Percentiles rank a stretch among this genome's conserved stretches.
Conservation (phyloP, 805 yeast species). For the Scheffersomyces stipitis region DNA sequence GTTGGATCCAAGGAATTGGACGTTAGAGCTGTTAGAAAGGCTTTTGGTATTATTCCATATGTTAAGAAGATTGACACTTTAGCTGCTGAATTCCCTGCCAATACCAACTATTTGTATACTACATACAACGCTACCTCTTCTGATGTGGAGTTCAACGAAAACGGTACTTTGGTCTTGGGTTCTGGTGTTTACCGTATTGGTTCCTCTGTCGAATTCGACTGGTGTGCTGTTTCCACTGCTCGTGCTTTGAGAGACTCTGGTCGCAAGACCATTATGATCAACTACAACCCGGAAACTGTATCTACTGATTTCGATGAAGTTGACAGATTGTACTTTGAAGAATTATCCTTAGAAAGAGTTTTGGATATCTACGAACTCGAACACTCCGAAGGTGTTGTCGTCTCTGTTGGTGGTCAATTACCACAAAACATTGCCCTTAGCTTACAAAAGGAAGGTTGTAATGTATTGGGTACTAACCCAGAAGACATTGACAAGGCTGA, state of each 20-base stretch:
- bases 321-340: conserved; percentile 95
- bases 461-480: conserved; percentile 91
- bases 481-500: conserved; percentile 95
- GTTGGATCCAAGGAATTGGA: conserved; percentile 74
- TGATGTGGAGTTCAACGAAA: conserved; percentile 82
- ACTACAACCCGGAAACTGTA: conserved; percentile 98
- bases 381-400: conserved; percentile 84
- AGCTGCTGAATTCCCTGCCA: conserved; percentile 99
- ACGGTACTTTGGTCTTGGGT: conserved; percentile 92
- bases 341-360: conserved; percentile 91
- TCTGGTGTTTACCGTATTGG: conserved; percentile 99
- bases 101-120: conserved; percentile 92
- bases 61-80: conserved; percentile 96
- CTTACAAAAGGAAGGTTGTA: conserved; percentile 79
- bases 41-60: conserved; percentile 80
- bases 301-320: conserved; percentile 98
- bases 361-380: conserved; percentile 96
- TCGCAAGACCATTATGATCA: conserved; percentile 90
- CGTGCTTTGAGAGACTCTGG: conserved; percentile 88
- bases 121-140: conserved; percentile 89
- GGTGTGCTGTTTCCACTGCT: conserved; percentile 99
- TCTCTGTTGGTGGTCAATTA: conserved; percentile 96
- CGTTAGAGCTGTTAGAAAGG: conserved; percentile 79
- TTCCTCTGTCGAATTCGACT: conserved; percentile 96
- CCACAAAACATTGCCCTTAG: conserved; percentile 95